phyloP scores from a whole-genome alignment of 768 basidiomycete species.

The Lentinula sp. region DNA sequence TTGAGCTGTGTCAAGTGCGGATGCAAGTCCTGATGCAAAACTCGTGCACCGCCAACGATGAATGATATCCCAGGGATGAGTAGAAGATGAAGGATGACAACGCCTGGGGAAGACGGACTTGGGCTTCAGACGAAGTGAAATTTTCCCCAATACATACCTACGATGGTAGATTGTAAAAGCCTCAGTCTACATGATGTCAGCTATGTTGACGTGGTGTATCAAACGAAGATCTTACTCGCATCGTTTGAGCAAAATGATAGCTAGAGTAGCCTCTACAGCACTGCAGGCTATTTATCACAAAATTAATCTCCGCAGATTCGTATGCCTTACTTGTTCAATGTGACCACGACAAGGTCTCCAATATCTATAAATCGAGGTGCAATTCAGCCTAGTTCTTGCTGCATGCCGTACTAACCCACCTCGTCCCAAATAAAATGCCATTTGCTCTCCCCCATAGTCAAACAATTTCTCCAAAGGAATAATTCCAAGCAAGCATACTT shows the following conservation, averaged over 20 bases:
- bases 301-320: background rate
- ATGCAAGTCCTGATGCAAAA: conserved; percentile 63
- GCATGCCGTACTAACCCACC: conserved; percentile 5
- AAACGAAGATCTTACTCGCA: conserved; percentile 49
- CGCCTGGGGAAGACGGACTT: conserved; percentile 32
- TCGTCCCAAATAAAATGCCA: conserved; percentile 51
- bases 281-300: conserved; percentile 22
- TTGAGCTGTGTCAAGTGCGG: conserved; percentile 63
- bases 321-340: conserved; percentile 54
- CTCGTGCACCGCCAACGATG: conserved; percentile 62
- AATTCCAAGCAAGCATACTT: conserved; percentile 62
- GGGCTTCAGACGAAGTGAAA: background rate
- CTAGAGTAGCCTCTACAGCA: conserved; percentile 65
- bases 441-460: conserved; percentile 49
- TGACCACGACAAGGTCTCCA: conserved; percentile 61
- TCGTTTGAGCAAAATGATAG: conserved; percentile 60
- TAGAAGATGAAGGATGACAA: conserved; percentile 67
- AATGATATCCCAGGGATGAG: conserved; percentile 68
- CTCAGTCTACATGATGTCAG: conserved; percentile 34
- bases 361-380: conserved; percentile 36
- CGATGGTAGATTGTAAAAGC: conserved; percentile 63
- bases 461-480: conserved; percentile 61
- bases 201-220: background rate
- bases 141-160: conserved; percentile 31
- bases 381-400: background rate